These are phyloP conservation scores for Leccinum sublutescens DNA, from an alignment of 768 basidiomycete species.

Conservation along the genomic window DNA sequence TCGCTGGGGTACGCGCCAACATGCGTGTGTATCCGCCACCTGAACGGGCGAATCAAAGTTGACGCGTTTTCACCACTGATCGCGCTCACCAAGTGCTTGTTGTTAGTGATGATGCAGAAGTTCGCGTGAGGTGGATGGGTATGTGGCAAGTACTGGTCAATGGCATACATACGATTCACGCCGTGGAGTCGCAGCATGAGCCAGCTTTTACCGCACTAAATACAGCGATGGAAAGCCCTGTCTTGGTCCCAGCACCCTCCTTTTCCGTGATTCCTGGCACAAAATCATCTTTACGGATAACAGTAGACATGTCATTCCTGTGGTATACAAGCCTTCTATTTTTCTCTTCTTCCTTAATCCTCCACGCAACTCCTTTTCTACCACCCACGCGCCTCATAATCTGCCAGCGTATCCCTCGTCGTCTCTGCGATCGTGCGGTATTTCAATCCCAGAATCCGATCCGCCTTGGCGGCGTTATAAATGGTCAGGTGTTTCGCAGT, in stretches of 20 bases:
- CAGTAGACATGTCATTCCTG: neutral
- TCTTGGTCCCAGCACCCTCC: no score
- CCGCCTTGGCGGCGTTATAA: constrained; percentile 39
- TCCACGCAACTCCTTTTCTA: neutral
- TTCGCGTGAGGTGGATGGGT: neutral
- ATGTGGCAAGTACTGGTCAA: neutral
- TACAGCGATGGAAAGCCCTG: neutral
- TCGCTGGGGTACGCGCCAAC: neutral
- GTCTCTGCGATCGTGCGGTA: constrained; percentile 41
- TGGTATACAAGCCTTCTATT: neutral
- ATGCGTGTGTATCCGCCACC: neutral
- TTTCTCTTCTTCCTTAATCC: neutral
- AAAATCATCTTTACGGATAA: neutral
- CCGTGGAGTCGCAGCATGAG: neutral
- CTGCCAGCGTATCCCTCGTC: constrained; percentile 13
- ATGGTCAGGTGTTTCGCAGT: constrained; percentile 23
- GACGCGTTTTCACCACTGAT: neutral
- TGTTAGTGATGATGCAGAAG: neutral
- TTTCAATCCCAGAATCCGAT: constrained; percentile 41
- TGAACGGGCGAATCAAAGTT: neutral
- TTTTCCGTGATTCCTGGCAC: neutral
- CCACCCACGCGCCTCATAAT: neutral
- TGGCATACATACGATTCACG: neutral
- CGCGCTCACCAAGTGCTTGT: neutral
- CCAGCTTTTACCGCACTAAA: neutral